Base-by-base conservation (phyloP, 2,329 filamentous ascomycete genomes). In the Trichoderma lentiforme region DNA sequence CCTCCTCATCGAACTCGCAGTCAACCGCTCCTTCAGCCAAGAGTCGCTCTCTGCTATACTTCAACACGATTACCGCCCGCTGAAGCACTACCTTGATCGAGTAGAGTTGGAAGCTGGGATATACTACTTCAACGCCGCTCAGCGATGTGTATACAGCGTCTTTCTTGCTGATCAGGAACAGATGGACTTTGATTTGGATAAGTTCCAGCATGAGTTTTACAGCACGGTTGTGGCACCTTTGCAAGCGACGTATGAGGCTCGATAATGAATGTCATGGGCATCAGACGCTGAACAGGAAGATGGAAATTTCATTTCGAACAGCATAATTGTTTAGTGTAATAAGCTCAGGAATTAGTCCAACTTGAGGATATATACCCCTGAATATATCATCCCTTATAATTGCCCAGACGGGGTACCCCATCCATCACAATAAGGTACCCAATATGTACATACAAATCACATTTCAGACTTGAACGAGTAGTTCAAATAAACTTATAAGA, bases 181-280 rank as follows among this genome's bases (percentile, higher is more conserved):
- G 43, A 70, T 70, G 68, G 68, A 70, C 24, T 70, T 70, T 56
- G 68, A 70, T 12, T 15, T 62, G 24, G 68, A 70, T 18, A 63
- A 43, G 21, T 70, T 70, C 18, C 68, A 70, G 32, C 58, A 70
- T n/a, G 68, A 70, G 8, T 70, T 70, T 56, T 70, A 70, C 15
- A 62, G 68, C 6, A 70, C 68, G 1, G 68, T 70, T 24, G 68
- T 70, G 6, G 68, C 68, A 30, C 68, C 68, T 39, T 30, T 70
- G 24, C 68, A 70, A 32, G 68, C 58, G 15, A 70, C 68, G 9
- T 69, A 69, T 34, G 66, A 69, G 39, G 58, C 56, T 3, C 66
- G 56, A 14, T 69, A 62, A 4, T 18, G 14, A 9, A 28, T 2
- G 0, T 30, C 15, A 18, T n/a, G 3, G 53, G 4, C 15, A 57